phyloP scores from a whole-genome alignment of 345 rosid genomes.

The Salix udensis region DNA sequence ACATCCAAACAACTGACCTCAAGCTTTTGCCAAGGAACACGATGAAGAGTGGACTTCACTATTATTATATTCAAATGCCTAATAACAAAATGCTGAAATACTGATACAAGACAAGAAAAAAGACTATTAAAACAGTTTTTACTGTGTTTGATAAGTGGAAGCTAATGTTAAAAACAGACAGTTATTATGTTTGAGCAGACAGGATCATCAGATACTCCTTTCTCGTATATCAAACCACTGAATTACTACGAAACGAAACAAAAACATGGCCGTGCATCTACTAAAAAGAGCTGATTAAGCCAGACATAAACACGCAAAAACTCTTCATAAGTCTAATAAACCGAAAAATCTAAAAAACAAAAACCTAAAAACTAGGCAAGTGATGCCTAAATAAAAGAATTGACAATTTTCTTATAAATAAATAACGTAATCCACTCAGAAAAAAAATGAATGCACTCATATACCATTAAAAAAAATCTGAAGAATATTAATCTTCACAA shows the following conservation, averaged over 20 bases:
- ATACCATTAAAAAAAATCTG: neutral
- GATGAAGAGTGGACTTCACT: no score
- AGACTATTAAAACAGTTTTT: neutral
- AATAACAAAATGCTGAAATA: no score
- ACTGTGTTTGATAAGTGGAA: neutral
- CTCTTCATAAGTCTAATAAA: neutral
- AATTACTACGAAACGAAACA: neutral
- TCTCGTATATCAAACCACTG: neutral
- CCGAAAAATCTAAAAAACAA: neutral
- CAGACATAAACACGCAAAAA: neutral
- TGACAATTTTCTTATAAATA: neutral
- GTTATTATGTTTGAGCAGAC: neutral
- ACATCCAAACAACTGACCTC: neutral
- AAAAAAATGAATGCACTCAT: neutral
- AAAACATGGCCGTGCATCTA: neutral
- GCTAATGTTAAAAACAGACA: neutral
- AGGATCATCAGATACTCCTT: neutral
- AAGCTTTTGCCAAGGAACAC: neutral
- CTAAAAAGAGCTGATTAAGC: neutral
- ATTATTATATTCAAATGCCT: no score
- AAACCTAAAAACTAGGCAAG: neutral
- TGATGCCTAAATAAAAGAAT: neutral
- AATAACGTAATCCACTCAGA: neutral
- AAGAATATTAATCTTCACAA: neutral
- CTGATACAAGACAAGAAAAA: no score